Evolutionary conservation across 176 grass and related monocot genomes (phyloP).

Genomic region (Leersia perrieri): DNA sequence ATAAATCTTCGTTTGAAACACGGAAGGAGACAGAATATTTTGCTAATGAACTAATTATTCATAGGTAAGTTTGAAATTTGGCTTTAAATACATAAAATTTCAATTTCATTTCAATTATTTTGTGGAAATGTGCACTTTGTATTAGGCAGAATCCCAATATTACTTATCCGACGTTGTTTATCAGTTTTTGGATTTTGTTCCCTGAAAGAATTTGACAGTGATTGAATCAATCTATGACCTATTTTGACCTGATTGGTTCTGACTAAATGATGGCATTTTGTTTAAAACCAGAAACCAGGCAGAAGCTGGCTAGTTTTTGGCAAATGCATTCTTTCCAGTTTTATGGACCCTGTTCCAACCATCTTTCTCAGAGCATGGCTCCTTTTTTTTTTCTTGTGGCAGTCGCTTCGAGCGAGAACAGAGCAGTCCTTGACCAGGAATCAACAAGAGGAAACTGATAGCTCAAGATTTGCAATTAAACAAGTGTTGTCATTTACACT

Average conservation of each 20-base stretch:
- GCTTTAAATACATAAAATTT: neutral
- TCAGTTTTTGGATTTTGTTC: no score
- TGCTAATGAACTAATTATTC: neutral
- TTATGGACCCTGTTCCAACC: neutral
- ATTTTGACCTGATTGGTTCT: neutral
- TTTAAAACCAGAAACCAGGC: neutral
- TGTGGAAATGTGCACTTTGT: neutral
- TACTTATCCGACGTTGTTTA: no score
- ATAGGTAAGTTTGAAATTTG: neutral
- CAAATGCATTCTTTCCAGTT: neutral
- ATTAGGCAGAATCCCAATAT: no score
- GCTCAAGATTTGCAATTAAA: conserved; percentile 64
- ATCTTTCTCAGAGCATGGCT: conserved; percentile 14
- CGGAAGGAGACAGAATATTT: neutral
- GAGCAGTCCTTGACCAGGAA: conserved; percentile 59
- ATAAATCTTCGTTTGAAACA: neutral
- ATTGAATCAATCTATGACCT: neutral
- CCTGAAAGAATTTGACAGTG: no score
- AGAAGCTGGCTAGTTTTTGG: neutral
- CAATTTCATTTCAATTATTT: neutral
- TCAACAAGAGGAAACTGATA: conserved; percentile 48
- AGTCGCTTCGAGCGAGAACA: conserved; percentile 90
- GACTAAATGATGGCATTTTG: neutral
- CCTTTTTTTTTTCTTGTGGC: conserved; percentile 19
- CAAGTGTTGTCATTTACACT: conserved; percentile 87